These are phyloP conservation scores for Myxozyma geophila DNA, from an alignment of 805 yeast genomes.

Conservation along the genomic window DNA sequence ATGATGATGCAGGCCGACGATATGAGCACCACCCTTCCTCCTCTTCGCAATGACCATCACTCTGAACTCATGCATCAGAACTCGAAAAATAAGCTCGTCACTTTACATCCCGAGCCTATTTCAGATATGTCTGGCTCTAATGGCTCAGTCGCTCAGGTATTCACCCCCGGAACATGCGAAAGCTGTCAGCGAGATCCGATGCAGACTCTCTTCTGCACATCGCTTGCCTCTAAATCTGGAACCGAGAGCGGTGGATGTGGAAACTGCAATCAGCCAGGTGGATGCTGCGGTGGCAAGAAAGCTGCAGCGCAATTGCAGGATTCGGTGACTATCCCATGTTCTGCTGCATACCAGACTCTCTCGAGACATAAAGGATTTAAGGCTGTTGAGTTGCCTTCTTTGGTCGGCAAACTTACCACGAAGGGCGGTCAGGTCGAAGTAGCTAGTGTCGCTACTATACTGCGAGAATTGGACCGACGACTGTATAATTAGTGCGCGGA, in stretches of 20 bases:
- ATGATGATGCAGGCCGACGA: slow-evolving; percentile 18
- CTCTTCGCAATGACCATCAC: slow-evolving; percentile 33
- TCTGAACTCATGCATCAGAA: slow-evolving; percentile 15
- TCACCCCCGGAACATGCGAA: slow-evolving; percentile 77
- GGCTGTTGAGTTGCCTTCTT: slow-evolving; percentile 69
- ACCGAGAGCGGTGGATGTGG: slow-evolving; percentile 31
- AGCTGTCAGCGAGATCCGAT: slow-evolving; percentile 87
- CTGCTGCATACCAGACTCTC: slow-evolving; percentile 87
- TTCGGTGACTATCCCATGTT: slow-evolving; percentile 72
- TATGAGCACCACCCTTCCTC: slow-evolving; percentile 30
- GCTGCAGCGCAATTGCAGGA: slow-evolving; percentile 37
- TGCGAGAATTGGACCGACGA: slow-evolving; percentile 78
- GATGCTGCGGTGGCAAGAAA: slow-evolving; percentile 34
- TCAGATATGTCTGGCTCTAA: slow-evolving; percentile 18
- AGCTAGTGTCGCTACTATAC: slow-evolving; percentile 82
- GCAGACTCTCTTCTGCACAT: slow-evolving; percentile 86
- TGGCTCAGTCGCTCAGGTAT: slow-evolving; percentile 15
- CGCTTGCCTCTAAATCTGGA: slow-evolving; percentile 58
- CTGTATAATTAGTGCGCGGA: slow-evolving; percentile 50
- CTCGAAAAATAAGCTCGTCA: slow-evolving; percentile 54
- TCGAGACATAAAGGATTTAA: slow-evolving; percentile 79
- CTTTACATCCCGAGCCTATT: slow-evolving; percentile 65
- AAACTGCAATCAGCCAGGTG: slow-evolving; percentile 39
- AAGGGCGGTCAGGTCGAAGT: slow-evolving; percentile 91
- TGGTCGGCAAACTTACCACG: slow-evolving; percentile 76